Percentiles rank a stretch among this genome's conserved stretches.
phyloP scores from a whole-genome alignment of 345 rosid species.

The Cochlearia excelsa region DNA sequence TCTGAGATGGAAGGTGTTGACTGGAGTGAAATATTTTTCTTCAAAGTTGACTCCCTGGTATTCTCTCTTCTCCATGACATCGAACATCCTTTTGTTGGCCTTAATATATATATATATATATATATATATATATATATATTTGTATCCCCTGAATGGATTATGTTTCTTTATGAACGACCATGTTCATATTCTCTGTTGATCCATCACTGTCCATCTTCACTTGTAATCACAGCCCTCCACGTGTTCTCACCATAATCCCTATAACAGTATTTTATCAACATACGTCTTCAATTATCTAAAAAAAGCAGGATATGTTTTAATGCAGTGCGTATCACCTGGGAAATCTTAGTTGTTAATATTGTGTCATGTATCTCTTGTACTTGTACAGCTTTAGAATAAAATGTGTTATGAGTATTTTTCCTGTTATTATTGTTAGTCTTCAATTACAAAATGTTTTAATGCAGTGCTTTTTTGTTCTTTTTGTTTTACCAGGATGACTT shows the following conservation, averaged over 20 bases:
- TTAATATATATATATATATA: not conserved
- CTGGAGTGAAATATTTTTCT: conserved; percentile 93
- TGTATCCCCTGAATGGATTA: not conserved
- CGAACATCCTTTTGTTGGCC: conserved; percentile 17
- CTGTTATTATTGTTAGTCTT: conserved; percentile 15
- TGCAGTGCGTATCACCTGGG: conserved; percentile 14
- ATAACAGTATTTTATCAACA: too few species aligned
- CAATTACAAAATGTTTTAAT: conserved; percentile 18
- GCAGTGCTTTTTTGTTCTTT: not conserved
- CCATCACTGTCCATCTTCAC: conserved; percentile 6
- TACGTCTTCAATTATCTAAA: not conserved
- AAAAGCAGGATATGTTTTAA: conserved; percentile 12
- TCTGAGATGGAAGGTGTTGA: conserved; percentile 52
- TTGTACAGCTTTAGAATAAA: conserved; percentile 14
- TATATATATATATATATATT: not conserved
- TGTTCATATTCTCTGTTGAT: conserved; percentile 12
- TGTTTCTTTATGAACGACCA: conserved; percentile 4
- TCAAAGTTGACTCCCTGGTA: conserved; percentile 79
- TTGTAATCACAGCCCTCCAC: not conserved
- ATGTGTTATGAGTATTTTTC: conserved; percentile 11
- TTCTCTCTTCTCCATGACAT: conserved; percentile 19
- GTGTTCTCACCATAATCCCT: too few species aligned
- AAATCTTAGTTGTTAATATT: conserved; percentile 17
- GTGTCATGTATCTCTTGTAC: conserved; percentile 14
- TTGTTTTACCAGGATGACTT: conserved; percentile 55